Percentiles rank a stretch among this genome's conserved stretches.
Conservation (phyloP, 768 basidiomycete genomes). For the Sistotremastrum niveocremeum region DNA sequence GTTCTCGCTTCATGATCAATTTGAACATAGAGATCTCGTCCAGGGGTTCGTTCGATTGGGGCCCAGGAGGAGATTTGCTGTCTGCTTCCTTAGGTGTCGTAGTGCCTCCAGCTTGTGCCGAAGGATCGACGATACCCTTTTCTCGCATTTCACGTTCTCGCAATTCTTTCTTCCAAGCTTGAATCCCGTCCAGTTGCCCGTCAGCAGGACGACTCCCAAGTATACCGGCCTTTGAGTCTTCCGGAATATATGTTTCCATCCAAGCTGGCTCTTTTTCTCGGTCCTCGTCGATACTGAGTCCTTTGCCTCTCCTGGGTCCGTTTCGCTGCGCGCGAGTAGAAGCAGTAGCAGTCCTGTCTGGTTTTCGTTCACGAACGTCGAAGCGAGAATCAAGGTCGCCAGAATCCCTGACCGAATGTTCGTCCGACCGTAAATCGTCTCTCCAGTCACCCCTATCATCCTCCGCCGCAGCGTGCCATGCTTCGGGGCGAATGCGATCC, state of each 20-base stretch:
- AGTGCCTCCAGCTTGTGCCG: slow-evolving; percentile 7
- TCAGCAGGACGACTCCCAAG: slow-evolving; percentile 30
- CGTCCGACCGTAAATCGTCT: slow-evolving; percentile 9
- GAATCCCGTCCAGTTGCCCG: slow-evolving; percentile 71
- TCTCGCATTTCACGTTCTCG: slow-evolving; percentile 61
- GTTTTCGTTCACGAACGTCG: slow-evolving; percentile 21
- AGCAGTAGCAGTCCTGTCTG: slow-evolving; percentile 18
- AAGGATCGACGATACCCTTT: slow-evolving; percentile 17
- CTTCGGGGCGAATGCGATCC: slow-evolving; percentile 25
- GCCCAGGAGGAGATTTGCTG: background rate
- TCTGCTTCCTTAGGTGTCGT: background rate
- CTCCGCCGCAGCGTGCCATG: slow-evolving; percentile 7
- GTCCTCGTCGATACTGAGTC: slow-evolving; percentile 40
- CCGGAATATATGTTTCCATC: slow-evolving; percentile 82
- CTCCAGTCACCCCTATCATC: slow-evolving; percentile 21
- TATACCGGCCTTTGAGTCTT: slow-evolving; percentile 40
- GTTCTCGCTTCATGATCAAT: slow-evolving; percentile 69
- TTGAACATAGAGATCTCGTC: slow-evolving; percentile 82
- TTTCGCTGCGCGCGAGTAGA: slow-evolving; percentile 45
- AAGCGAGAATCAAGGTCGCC: slow-evolving; percentile 18
- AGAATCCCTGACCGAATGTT: slow-evolving; percentile 14
- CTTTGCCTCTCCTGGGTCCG: slow-evolving; percentile 35
- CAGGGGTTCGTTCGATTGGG: slow-evolving; percentile 27
- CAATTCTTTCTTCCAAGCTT: slow-evolving; percentile 77
- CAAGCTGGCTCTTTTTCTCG: slow-evolving; percentile 83